A percentile compares a stretch with the other conserved stretches of the same genome.
phyloP scores from a whole-genome alignment of 768 basidiomycete species.

The Daedaleopsis sinensis region DNA sequence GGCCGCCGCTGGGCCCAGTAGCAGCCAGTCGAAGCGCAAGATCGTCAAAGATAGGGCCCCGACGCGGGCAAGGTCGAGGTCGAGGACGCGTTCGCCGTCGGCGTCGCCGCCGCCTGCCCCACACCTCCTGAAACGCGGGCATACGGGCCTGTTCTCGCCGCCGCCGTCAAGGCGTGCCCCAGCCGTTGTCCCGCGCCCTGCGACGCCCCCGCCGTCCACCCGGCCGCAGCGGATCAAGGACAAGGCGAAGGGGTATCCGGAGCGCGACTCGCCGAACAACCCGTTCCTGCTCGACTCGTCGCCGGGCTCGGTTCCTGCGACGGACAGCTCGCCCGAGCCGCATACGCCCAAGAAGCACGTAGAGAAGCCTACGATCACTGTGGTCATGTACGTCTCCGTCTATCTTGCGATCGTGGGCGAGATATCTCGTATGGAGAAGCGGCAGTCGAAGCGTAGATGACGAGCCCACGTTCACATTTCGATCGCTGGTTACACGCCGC shows the following conservation, averaged over 20 bases:
- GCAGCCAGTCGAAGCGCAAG: conserved; percentile 9
- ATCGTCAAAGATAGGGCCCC: conserved; percentile 17
- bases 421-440: background rate
- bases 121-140: conserved; percentile 26
- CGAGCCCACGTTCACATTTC: background rate
- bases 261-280: conserved; percentile 70
- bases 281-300: conserved; percentile 60
- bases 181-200: conserved; percentile 22
- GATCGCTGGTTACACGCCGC: too few relatives aligned
- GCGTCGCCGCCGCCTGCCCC: conserved; percentile 29
- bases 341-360: conserved; percentile 42
- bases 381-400: conserved; percentile 65
- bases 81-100: conserved; percentile 32
- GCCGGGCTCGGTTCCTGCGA: conserved; percentile 23
- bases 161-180: conserved; percentile 62
- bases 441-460: too few relatives aligned
- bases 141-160: conserved; percentile 55
- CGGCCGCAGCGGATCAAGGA: conserved; percentile 36
- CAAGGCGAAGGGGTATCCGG: conserved; percentile 32
- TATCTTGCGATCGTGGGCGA: too few relatives aligned
- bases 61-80: background rate
- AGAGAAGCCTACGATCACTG: conserved; percentile 67
- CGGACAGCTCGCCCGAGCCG: conserved; percentile 33
- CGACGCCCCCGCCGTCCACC: conserved; percentile 34
- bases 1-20: background rate